Base-by-base conservation (phyloP, 345 rosid genomes). In the Hibiscus tridactylites region DNA sequence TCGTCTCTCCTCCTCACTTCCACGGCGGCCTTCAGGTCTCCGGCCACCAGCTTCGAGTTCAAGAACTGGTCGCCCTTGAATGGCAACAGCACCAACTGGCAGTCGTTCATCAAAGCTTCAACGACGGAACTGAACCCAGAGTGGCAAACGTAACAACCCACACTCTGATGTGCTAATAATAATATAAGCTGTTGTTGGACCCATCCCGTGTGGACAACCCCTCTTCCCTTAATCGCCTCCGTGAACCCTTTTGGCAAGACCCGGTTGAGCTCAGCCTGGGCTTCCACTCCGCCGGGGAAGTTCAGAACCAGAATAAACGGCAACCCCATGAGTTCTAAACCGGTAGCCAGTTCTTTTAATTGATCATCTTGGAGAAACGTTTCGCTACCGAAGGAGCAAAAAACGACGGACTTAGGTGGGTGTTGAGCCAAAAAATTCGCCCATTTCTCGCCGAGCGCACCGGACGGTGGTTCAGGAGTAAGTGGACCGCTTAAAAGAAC, bases 241-340 rank as follows among this genome's bases (percentile, higher is more conserved):
- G 24, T 2, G 61, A 80, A 80, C 39, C 77, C 77, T 46, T 69
- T n/a, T 1, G 83, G 86, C 35, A 80, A 52, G 42, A 68, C 71
- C 5, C 54, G 7, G 3, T 65, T 33, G 5, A 65, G 52, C 68
- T 65, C 53, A 3, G 53, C n/a, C 68, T 44, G 68, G 33, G 4
- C 58, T 3, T 77, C 29, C 9, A 47, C 15, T 16, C 42, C 75
- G 0, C 56, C 57, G 0, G 80, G 83, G 31, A 78, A 71, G 49
- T 80, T 80, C 72, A 80, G 15, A 3, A 80, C 79, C 39, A 83
- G 78, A 13, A 83, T 4, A 65, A 83, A 80, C 29, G 86, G 83
- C 11, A 73, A 49, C 0, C 82, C 74, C 0, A 80, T 78, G 37
- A 75, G 74, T 44, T 80, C 82, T 61, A 83, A 73, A 3, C 82